Evolutionary conservation across 2,329 filamentous ascomycete species (phyloP), one percentile per base, ranked within the genome.

Genomic region (Colletotrichum lini): DNA sequence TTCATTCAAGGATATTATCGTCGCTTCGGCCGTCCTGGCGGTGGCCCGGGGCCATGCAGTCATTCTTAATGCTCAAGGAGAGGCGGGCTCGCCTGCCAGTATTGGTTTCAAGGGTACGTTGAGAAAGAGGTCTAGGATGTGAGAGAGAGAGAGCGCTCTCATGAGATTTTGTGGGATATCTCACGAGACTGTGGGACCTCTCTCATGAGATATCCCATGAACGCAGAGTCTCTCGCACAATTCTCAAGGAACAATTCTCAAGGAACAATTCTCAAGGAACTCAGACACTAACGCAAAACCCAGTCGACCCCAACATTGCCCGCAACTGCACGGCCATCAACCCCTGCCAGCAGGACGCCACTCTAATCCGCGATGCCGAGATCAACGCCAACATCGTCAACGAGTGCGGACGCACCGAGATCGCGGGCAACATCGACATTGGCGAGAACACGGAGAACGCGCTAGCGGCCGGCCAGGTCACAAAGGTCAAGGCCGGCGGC

Each of bases 281-380:
- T 68, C 53, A 30, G 4, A 54, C 53, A 60, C 68, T 70, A 26
- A 70, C 63, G 45, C 50, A 18, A 30, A 30, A 18, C n/a, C 13
- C 71, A 86, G 85, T 91, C 72, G 85, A 88, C 74, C 79, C 84
- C 50, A 80, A 80, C 67, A 84, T 90, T 74, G 88, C 90, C 38
- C 86, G 90, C 73, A 90, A 91, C 78, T 91, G 90, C 79, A 91
- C 89, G 18, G 82, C 83, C 66, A 90, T 91, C 81, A 89, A 85
- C 78, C 90, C 90, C 23, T 92, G 91, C 83, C 90, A 92, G 76
- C 88, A 89, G 73, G 90, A 92, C 69, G 84, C 89, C 13, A 91
- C 89, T 64, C 85, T 91, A 76, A 92, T 92, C 79, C 85, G 86
- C 63, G 88, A 90, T 69, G 85, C 85, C 18, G 84, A 89, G 81